These are phyloP conservation scores for Monoraphidium neglectum DNA, from an alignment of 139 green algal species.

Conservation along the genomic window DNA sequence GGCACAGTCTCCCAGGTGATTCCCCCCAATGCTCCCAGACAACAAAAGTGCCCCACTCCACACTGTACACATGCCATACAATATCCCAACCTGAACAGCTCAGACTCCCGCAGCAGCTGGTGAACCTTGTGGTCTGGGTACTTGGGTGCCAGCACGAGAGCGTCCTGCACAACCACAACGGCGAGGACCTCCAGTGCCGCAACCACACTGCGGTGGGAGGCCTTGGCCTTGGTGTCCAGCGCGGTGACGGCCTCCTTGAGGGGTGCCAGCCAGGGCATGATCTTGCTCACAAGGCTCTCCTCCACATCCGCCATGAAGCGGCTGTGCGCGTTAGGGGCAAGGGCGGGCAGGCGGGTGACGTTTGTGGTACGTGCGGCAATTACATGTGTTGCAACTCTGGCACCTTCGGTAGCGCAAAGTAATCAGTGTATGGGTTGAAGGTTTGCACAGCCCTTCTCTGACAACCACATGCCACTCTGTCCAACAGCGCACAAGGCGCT, in stretches of 20 bases:
- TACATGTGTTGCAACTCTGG: too few species aligned
- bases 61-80: too few species aligned
- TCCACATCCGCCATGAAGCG: too few species aligned
- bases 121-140: slow-evolving; percentile 7
- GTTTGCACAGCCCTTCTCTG: not conserved
- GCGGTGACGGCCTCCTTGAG: not conserved
- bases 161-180: slow-evolving; percentile 13
- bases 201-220: not conserved
- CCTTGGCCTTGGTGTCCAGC: not conserved
- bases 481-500: not conserved
- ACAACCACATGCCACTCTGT: not conserved
- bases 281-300: too few species aligned
- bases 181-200: slow-evolving; percentile 14
- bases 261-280: slow-evolving; percentile 2
- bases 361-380: too few species aligned
- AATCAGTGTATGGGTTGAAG: not conserved
- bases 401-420: not conserved
- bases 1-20: too few species aligned
- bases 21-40: too few species aligned
- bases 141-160: not conserved
- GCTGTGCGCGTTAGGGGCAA: too few species aligned
- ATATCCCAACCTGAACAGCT: slow-evolving; percentile 3
- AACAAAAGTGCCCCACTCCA: too few species aligned
- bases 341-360: too few species aligned
- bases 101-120: not conserved